Conservation (phyloP, 2,329 filamentous ascomycete genomes). For the Orbilia oligospora region DNA sequence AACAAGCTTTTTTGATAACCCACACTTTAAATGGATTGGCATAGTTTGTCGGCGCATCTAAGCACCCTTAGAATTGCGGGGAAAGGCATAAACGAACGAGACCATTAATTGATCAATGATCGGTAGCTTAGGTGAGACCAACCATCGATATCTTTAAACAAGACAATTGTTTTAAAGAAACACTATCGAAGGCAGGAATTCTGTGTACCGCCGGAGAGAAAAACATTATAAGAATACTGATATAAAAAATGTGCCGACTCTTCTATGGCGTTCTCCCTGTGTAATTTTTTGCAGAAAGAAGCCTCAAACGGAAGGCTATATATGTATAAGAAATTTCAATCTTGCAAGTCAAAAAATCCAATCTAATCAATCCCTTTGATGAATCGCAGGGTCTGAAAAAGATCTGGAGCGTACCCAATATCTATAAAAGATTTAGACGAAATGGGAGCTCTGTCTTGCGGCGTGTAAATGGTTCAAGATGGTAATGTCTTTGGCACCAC, state of each 20-base stretch:
- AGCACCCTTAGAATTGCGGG: too few species aligned
- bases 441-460: slow-evolving; percentile 14
- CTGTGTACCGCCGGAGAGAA: too few species aligned
- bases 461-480: not conserved
- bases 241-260: slow-evolving; percentile 51
- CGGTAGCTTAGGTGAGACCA: too few species aligned
- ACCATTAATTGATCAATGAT: too few species aligned
- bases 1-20: too few species aligned
- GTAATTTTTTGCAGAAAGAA: slow-evolving; percentile 29
- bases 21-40: too few species aligned
- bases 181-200: too few species aligned
- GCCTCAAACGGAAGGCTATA: slow-evolving; percentile 59
- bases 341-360: slow-evolving; percentile 40
- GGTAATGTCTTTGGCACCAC: not conserved
- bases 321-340: slow-evolving; percentile 25
- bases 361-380: slow-evolving; percentile 3
- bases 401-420: slow-evolving; percentile 39
- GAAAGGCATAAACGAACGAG: too few species aligned
- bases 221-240: too few species aligned
- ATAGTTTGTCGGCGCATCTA: too few species aligned
- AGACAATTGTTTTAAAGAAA: too few species aligned
- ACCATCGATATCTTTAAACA: too few species aligned
- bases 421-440: slow-evolving; percentile 14
- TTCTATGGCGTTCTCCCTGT: slow-evolving; percentile 56
- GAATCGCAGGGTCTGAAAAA: not conserved